Conservation (phyloP, 768 basidiomycete species). For the Psilocybe cubensis region DNA sequence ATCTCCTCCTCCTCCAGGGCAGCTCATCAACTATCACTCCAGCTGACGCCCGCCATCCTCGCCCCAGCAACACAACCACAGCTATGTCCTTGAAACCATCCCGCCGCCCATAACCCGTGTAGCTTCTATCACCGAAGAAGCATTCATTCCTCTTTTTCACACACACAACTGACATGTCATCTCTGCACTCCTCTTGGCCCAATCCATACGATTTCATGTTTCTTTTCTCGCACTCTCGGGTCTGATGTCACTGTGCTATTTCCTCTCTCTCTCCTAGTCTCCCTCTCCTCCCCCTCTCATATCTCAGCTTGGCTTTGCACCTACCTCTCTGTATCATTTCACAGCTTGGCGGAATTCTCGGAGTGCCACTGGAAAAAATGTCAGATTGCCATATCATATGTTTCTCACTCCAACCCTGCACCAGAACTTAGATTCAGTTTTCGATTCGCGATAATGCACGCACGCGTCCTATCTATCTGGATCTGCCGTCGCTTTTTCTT, state of each 20-base stretch:
- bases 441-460: too few relatives aligned
- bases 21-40: slow-evolving; percentile 10
- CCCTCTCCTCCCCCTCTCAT: not conserved
- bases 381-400: slow-evolving; percentile 4
- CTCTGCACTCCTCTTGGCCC: slow-evolving; percentile 1
- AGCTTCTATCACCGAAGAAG: slow-evolving; percentile 20
- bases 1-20: slow-evolving; percentile 15
- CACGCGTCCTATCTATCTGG: not conserved
- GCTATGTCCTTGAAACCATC: too few relatives aligned
- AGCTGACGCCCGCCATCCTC: slow-evolving; percentile 14
- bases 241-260: slow-evolving; percentile 11
- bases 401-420: slow-evolving; percentile 12
- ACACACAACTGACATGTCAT: slow-evolving; percentile 15
- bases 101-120: slow-evolving; percentile 17
- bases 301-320: not conserved
- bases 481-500: not conserved
- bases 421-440: not conserved
- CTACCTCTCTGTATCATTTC: not conserved
- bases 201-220: slow-evolving; percentile 6
- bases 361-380: slow-evolving; percentile 4
- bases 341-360: slow-evolving; percentile 7
- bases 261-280: not conserved
- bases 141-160: slow-evolving; percentile 10
- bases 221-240: slow-evolving; percentile 9
- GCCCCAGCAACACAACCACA: not conserved